A percentile compares a stretch with the other conserved stretches of the same genome.
Evolutionary conservation across 1,284 basidiomycete species (phyloP).

Genomic region (Cryptococcus sp.): DNA sequence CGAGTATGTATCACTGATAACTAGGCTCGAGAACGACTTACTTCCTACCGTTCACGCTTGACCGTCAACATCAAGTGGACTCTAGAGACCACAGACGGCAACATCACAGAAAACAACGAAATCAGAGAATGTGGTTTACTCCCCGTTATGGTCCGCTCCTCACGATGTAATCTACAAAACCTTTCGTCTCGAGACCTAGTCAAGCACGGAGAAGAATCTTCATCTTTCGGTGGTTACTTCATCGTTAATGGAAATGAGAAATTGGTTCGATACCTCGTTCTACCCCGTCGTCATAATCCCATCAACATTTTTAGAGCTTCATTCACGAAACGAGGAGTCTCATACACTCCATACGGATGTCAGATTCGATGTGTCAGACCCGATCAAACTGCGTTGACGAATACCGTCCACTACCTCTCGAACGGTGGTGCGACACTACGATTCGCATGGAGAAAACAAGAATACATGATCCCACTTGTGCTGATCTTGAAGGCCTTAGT

Average conservation of each 20-base stretch:
- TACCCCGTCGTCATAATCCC: slow-evolving; percentile 66
- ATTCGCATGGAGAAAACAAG: slow-evolving; percentile 96
- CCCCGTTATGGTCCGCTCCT: slow-evolving; percentile 97
- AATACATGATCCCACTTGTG: slow-evolving; percentile 98
- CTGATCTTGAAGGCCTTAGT: slow-evolving; percentile 92
- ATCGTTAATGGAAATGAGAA: slow-evolving; percentile 99
- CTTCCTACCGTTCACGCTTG: slow-evolving; percentile 88
- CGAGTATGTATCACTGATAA: slow-evolving; percentile 1
- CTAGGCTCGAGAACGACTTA: slow-evolving; percentile 84
- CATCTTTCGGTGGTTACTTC: slow-evolving; percentile 99
- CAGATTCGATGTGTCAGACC: slow-evolving; percentile 91
- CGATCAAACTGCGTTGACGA: slow-evolving; percentile 89
- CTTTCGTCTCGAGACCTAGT: slow-evolving; percentile 86
- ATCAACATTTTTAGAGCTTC: slow-evolving; percentile 72
- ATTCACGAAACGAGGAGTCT: slow-evolving; percentile 88
- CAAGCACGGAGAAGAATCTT: slow-evolving; percentile 86
- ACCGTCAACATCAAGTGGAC: slow-evolving; percentile 86
- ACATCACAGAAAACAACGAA: slow-evolving; percentile 56
- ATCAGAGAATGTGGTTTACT: slow-evolving; percentile 85
- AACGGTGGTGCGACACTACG: slow-evolving; percentile 94
- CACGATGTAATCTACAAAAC: slow-evolving; percentile 81
- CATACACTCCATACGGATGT: slow-evolving; percentile 90
- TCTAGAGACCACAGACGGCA: slow-evolving; percentile 60
- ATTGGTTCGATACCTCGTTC: slow-evolving; percentile 84
- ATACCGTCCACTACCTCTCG: slow-evolving; percentile 93